Evolutionary conservation across 1,284 basidiomycete species (phyloP).

Genomic region (Cystobasidiaceae sp.): DNA sequence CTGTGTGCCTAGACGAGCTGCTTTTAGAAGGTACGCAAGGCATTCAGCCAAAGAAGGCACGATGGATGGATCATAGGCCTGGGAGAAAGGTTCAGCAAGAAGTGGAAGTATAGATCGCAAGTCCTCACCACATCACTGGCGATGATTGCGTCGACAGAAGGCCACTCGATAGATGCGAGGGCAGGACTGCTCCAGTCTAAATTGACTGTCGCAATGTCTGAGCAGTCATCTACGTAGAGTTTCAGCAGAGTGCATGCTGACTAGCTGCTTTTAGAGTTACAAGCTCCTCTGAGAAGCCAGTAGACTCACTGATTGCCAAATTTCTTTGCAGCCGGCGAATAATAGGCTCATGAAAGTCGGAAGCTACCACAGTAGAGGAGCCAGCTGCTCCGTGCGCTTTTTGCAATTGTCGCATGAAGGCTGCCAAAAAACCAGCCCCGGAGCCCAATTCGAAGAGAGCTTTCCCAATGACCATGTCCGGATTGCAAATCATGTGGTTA

Average conservation of each 20-base stretch:
- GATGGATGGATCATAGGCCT: constrained; percentile 21
- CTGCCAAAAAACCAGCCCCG: constrained; percentile 10
- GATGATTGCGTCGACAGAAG: not conserved
- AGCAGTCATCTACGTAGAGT: too few species aligned
- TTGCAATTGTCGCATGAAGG: constrained; percentile 7
- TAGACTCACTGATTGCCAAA: not conserved
- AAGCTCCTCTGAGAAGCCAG: too few species aligned
- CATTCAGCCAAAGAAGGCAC: not conserved
- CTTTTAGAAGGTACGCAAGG: not conserved
- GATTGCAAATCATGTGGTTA: constrained; percentile 7
- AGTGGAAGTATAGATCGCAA: not conserved
- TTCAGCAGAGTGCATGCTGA: too few species aligned
- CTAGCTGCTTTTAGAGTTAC: too few species aligned
- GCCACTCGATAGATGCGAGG: not conserved
- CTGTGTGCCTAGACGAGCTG: not conserved
- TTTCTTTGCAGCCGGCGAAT: constrained; percentile 2
- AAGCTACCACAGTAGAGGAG: not conserved
- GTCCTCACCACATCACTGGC: constrained; percentile 17
- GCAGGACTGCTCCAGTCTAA: too few species aligned
- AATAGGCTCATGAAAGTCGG: constrained; percentile 19
- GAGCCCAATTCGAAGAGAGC: constrained; percentile 11
- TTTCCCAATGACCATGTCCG: not conserved
- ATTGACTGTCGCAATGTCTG: too few species aligned
- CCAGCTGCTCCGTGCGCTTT: not conserved
- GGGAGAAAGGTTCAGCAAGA: not conserved